Base-by-base conservation (phyloP, 176 grass and related monocot genomes). In the Ananas comosus region DNA sequence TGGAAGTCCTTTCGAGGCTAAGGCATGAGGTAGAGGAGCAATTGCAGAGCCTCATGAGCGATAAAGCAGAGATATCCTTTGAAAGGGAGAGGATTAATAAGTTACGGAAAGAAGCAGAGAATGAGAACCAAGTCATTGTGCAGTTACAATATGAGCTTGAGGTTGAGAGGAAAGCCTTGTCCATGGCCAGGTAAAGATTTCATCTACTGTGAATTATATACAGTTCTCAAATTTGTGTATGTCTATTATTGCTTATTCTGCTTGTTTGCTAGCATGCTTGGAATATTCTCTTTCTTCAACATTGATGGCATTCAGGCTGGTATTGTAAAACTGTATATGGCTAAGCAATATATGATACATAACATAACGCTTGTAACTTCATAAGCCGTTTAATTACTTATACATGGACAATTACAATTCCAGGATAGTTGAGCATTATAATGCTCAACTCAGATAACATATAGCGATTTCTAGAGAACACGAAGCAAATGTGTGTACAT, bases 141-240 rank as follows among this genome's bases (percentile, higher is more conserved):
- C 83, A 79, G 68, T 80, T 97, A 75, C 89, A 97, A 64, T 90
- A 90, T 51, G 93, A 97, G 56, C 84, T 97, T 76, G 93, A 97
- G 65, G 89, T 97, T 71, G 93, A 97, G 85, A 92, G 83, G 72
- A 92, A 97, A 77, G 93, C 93, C 50, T 87, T 97, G 50, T 81
- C 81, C 68, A 90, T 97, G 93, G 89, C 93, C 74, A 87, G 86
- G 93, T 83, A 87, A 78, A 10, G 65, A 23, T 42, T 19, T 61
- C n/a, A 61, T 22, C 56, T 61, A 61, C 16, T 61, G 10, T 61
- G 56, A 61, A 17, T 17, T 57, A 16, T 4, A 16, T 57, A 10
- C n/a, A 8, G 53, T 57, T 57, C 8, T 22, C 3, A 17, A 17
- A 16, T 13, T 13, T 2, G n/a, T 16, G 56, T 18, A 61, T 2